Conservation (phyloP, 2,329 filamentous ascomycete genomes). For the Fonsecaea multimorphosa region DNA sequence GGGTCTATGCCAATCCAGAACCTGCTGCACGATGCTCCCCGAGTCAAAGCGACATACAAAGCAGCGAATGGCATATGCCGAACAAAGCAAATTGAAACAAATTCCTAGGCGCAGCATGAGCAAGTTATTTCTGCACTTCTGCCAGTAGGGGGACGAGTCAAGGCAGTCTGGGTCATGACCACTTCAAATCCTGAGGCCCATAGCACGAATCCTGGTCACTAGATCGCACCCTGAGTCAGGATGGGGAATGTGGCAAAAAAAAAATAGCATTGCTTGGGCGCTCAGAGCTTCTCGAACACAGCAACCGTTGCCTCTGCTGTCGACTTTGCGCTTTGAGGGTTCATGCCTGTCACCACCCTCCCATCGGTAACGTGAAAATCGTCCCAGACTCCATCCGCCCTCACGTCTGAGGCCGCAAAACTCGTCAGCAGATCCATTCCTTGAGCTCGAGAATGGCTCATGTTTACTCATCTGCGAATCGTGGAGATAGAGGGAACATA, state of each 20-base stretch:
- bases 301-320: constrained; percentile 49
- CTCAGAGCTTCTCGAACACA: constrained; percentile 48
- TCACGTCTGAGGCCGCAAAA: constrained; percentile 35
- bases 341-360: constrained; percentile 51
- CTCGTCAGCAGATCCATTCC: not conserved
- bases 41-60: not conserved
- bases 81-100: not conserved
- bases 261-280: not conserved
- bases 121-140: not conserved
- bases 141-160: not conserved
- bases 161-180: not conserved
- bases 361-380: constrained; percentile 47
- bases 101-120: not conserved
- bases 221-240: not conserved
- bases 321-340: constrained; percentile 50
- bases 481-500: constrained; percentile 37
- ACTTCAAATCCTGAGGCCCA: not conserved
- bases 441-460: not conserved
- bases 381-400: constrained; percentile 44
- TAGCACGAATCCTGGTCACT: not conserved
- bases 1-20: not conserved
- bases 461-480: not conserved
- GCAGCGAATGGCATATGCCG: not conserved
- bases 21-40: not conserved
- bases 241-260: not conserved